phyloP scores from a whole-genome alignment of 768 basidiomycete species.

The Coprinellus micaceus region DNA sequence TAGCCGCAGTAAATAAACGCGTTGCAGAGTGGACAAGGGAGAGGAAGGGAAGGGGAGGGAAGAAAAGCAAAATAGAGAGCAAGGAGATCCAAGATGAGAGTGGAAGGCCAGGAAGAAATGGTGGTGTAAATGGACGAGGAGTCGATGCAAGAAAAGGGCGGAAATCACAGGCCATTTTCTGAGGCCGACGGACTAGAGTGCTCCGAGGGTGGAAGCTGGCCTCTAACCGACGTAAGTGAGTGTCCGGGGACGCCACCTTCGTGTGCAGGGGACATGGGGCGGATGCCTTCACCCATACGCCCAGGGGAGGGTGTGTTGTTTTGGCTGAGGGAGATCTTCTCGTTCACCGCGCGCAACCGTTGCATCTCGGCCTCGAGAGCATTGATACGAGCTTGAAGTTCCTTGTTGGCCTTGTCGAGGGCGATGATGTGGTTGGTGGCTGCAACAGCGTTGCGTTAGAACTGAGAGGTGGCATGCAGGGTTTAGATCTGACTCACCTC shows the following conservation, averaged over 20 bases:
- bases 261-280: constrained; percentile 64
- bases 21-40: not conserved
- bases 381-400: constrained; percentile 64
- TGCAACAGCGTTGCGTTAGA: too few species aligned
- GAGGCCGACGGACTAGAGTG: constrained; percentile 56
- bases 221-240: constrained; percentile 52
- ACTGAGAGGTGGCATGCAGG: too few species aligned
- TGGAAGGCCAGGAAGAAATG: constrained; percentile 5
- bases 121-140: not conserved
- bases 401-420: constrained; percentile 69
- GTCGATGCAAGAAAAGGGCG: constrained; percentile 3
- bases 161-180: constrained; percentile 30
- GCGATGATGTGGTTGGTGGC: constrained; percentile 77
- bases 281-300: constrained; percentile 30
- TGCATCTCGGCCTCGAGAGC: constrained; percentile 66
- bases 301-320: constrained; percentile 54
- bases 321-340: constrained; percentile 73
- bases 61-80: not conserved
- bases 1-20: not conserved
- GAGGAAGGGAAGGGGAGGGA: not conserved
- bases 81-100: constrained; percentile 5
- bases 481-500: too few species aligned
- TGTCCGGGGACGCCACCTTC: constrained; percentile 45
- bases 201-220: constrained; percentile 60
- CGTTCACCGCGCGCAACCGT: constrained; percentile 71